Percentiles rank a stretch among this genome's conserved stretches.
phyloP scores from a whole-genome alignment of 2,329 filamentous ascomycete species.

The Knoxdaviesia proteae region DNA sequence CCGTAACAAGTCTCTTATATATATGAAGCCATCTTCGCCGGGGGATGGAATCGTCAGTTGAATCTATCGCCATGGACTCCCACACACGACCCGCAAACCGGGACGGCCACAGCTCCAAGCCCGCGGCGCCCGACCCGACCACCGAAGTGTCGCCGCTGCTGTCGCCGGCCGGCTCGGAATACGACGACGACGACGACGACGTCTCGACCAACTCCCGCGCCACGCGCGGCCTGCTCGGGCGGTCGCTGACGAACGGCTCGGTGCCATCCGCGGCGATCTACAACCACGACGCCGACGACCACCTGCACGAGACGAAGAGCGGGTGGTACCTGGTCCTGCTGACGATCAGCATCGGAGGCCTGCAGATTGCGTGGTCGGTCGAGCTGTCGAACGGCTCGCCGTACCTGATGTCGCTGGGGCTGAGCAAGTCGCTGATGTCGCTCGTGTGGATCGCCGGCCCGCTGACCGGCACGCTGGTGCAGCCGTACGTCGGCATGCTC shows the following conservation, averaged over 20 bases:
- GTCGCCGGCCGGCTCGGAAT: slow-evolving; percentile 2
- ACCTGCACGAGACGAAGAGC: slow-evolving; percentile 51
- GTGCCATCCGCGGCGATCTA: neutral
- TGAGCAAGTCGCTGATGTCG: slow-evolving; percentile 67
- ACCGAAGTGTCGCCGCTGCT: slow-evolving; percentile 6
- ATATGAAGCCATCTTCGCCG: too few species aligned
- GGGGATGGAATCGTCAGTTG: too few species aligned
- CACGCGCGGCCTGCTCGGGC: neutral
- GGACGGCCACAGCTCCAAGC: too few species aligned
- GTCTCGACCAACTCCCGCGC: slow-evolving; percentile 12
- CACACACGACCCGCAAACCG: too few species aligned
- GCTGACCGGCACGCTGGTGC: slow-evolving; percentile 56
- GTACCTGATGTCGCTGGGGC: slow-evolving; percentile 57
- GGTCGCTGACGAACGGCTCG: neutral
- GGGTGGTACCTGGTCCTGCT: slow-evolving; percentile 69
- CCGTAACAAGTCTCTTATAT: too few species aligned
- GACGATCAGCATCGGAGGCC: slow-evolving; percentile 67
- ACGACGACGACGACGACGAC: neutral
- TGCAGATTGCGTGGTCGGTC: slow-evolving; percentile 92
- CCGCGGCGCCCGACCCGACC: slow-evolving; percentile 3
- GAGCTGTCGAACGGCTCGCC: slow-evolving; percentile 86
- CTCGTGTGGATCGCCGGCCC: slow-evolving; percentile 69
- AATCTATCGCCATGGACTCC: too few species aligned
- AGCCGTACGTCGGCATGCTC: slow-evolving; percentile 64
- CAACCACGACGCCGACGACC: slow-evolving; percentile 20